Evolutionary conservation across 495 filamentous ascomycete species (phyloP).

Genomic region (Penicillium goetzii): DNA sequence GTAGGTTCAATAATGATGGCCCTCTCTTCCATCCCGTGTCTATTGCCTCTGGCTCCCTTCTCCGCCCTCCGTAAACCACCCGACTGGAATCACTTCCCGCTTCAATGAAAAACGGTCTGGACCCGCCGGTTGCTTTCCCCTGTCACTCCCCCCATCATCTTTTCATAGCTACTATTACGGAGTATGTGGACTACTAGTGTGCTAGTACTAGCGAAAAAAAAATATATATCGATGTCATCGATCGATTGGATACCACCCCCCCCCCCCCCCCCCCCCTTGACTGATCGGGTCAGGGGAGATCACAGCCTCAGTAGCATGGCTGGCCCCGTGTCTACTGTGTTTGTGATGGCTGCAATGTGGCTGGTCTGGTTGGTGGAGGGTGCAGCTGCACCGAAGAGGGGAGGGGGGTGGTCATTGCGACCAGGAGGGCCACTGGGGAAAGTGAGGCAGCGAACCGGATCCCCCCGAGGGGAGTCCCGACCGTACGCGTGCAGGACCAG

Average conservation of each 20-base stretch:
- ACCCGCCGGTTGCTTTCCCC: neutral
- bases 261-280: too few species aligned
- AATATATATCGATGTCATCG: neutral
- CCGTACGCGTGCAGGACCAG: conserved; percentile 6
- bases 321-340: neutral
- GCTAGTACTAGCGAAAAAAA: neutral
- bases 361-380: conserved; percentile 15
- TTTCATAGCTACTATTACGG: neutral
- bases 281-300: neutral
- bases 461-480: conserved; percentile 30
- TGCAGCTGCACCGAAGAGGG: neutral
- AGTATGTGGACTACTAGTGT: neutral
- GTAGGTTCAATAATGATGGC: too few species aligned
- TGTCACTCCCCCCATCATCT: neutral
- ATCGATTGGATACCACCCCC: neutral
- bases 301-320: neutral
- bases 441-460: conserved; percentile 58
- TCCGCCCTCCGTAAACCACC: neutral
- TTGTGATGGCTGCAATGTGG: neutral
- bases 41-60: neutral
- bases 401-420: neutral
- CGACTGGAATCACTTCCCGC: neutral
- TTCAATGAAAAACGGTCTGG: neutral
- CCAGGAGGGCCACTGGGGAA: conserved; percentile 16
- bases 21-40: neutral